phyloP scores from a whole-genome alignment of 2,329 filamentous ascomycete genomes.

The Mollisia scopiformis region DNA sequence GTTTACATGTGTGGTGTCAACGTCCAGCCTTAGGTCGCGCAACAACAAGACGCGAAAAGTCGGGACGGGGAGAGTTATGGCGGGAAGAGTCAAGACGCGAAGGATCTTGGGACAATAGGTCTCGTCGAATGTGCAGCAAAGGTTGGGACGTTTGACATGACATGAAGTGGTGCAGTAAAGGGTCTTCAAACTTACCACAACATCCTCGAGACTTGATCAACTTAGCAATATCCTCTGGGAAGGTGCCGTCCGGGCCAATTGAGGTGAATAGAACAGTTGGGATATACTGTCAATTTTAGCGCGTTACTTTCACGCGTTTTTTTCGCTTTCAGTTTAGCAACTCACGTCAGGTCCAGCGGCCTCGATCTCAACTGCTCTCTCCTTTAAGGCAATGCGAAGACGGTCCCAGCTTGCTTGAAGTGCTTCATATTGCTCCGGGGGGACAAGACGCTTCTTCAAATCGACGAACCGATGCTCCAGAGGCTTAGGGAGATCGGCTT shows the following conservation, averaged over 20 bases:
- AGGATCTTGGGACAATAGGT: too few relatives aligned
- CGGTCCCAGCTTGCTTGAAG: slow-evolving; percentile 12
- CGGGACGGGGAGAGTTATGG: too few relatives aligned
- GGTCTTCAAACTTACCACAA: background rate
- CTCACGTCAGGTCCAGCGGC: slow-evolving; percentile 2
- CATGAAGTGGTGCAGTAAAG: too few relatives aligned
- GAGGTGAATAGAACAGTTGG: slow-evolving; percentile 9
- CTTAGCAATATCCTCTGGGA: slow-evolving; percentile 8
- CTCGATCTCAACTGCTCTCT: slow-evolving; percentile 7
- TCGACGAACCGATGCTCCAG: slow-evolving; percentile 5
- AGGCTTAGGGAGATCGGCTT: slow-evolving; percentile 5
- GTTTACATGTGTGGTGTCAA: too few relatives aligned
- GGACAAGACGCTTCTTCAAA: slow-evolving; percentile 9
- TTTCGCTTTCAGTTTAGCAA: background rate
- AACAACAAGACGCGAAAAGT: too few relatives aligned
- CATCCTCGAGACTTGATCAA: slow-evolving; percentile 13
- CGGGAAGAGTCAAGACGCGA: background rate
- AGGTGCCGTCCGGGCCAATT: slow-evolving; percentile 6
- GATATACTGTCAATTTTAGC: slow-evolving; percentile 5
- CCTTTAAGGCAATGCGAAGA: slow-evolving; percentile 6
- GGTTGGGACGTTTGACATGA: too few relatives aligned
- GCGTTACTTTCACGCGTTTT: too few relatives aligned
- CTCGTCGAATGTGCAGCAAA: too few relatives aligned
- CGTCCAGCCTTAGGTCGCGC: too few relatives aligned
- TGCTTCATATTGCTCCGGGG: slow-evolving; percentile 4